Evolutionary conservation across 106 monocot species (phyloP), one percentile per base, ranked within the genome.

Genomic region (Dendrobium nobile): DNA sequence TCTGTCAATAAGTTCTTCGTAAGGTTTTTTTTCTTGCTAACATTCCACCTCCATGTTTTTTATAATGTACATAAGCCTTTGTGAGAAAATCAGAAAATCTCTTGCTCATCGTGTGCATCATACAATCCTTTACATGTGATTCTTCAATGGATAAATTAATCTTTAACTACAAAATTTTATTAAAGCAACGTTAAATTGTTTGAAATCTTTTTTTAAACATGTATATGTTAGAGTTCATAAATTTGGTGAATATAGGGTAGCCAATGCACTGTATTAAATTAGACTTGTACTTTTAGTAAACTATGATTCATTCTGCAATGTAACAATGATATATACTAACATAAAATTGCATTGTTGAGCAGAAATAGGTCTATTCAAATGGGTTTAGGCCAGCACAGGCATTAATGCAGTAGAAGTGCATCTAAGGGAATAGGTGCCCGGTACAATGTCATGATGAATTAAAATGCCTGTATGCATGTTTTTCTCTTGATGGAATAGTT

Each of bases 371-470:
- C 77, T 87, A 85, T 40, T 94, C 90, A 2, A 89, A 92, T 84
- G 97, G 97, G 51, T 94, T 90, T 67, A 89, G 94, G 85, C 73
- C 97, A 40, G 92, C 90, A 5, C 97, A 97, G 82, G 94, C 92
- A 17, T 45, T 97, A 80, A 97, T 97, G 97, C 79, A 94, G 64
- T 97, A 94, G 97, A 97, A 97, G 48, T 90, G 92, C 68, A 89
- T 97, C 4, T 97, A 97, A 82, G 88, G 97, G 44, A 84, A 91
- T 75, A 89, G 91, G 18, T 55, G 79, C 22, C 94, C 90, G 97
- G 97, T 94, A 26, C 86, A 89, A 55, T 84, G 72, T 47, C 43
- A 84, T 70, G 94, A 97, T 73, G 92, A 97, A 84, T 78, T 97
- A 82, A 82, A 83, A 85, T 93, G 96, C 93, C n/a, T 64, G n/a